Evolutionary conservation across 1,139 yeast species (phyloP), one percentile per base, ranked within the genome.

Genomic region (Pneumocystis carinii): DNA sequence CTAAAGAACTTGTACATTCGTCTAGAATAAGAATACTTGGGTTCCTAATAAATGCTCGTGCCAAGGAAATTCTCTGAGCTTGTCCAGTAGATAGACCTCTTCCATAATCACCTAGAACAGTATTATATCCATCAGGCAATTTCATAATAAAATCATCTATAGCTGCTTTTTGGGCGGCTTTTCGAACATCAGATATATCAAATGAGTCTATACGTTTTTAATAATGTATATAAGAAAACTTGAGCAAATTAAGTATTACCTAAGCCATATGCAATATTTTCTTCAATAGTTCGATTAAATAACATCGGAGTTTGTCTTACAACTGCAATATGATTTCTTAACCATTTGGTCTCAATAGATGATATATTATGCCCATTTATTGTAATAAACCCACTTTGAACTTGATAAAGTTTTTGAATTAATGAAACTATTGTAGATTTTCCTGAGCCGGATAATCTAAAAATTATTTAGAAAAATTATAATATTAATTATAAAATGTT

Each of bases 241-340:
- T 24, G 24, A 48, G 24, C 14, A 24, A 10, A 8, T 12, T 48
- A 24, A 48, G 6, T 10, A 48, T 72, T 73, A 4, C 70, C 62
- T n/a, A 79, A 73, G 1, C 95, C 95, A 71, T 87, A 90, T 0
- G 85, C 80, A 59, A 90, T 84, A 70, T 90, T 90, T 68, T 89
- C 95, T 66, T 82, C 76, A 37, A 90, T 83, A 2, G 90, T 79
- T 1, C 94, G 95, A 19, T 90, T 83, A 69, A 90, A 83, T 62
- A 90, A 76, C 60, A 86, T 80, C 2, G 97, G 96, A 68, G 88
- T 96, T 73, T 90, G 97, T 70, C 90, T 92, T 3, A 90, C 96
- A 58, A 87, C 81, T 15, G 96, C 95, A 64, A 88, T 81, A 62
- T 84, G 78, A 67, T 86, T 79, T 70, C 96, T 80, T 66, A 86